Evolutionary conservation across 192 early-diverging fungal genomes (phyloP).

Genomic region (Entrophospora sp.): DNA sequence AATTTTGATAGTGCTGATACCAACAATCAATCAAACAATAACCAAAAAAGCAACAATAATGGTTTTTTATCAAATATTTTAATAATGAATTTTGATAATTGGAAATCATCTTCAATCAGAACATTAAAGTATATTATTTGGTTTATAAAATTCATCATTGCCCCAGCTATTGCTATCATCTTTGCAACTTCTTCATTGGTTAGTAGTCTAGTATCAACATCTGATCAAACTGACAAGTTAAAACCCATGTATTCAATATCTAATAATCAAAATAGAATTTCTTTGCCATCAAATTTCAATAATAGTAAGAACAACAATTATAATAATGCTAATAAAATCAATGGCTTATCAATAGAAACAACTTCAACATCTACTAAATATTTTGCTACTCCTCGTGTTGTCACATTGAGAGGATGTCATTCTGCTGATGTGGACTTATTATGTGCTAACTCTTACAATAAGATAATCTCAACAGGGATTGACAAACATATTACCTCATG

Average conservation of each 20-base stretch:
- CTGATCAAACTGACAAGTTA: not conserved
- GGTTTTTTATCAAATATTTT: too few species aligned
- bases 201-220: not conserved
- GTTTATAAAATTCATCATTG: not conserved
- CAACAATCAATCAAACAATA: not conserved
- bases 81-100: not conserved
- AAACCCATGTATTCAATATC: not conserved
- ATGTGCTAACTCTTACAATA: conserved; percentile 6
- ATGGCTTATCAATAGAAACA: too few species aligned
- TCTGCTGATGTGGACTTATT: conserved; percentile 13
- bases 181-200: conserved; percentile 2
- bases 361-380: not conserved
- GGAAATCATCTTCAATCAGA: not conserved
- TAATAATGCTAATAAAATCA: too few species aligned
- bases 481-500: conserved; percentile 20
- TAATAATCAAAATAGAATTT: not conserved
- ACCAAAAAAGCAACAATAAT: not conserved
- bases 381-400: not conserved
- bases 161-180: not conserved
- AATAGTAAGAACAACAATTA: too few species aligned
- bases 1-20: not conserved
- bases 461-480: conserved; percentile 2
- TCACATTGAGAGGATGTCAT: conserved; percentile 16
- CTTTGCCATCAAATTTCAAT: not conserved
- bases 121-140: not conserved